phyloP scores from a whole-genome alignment of 805 yeast genomes.

The Lachancea cidri region DNA sequence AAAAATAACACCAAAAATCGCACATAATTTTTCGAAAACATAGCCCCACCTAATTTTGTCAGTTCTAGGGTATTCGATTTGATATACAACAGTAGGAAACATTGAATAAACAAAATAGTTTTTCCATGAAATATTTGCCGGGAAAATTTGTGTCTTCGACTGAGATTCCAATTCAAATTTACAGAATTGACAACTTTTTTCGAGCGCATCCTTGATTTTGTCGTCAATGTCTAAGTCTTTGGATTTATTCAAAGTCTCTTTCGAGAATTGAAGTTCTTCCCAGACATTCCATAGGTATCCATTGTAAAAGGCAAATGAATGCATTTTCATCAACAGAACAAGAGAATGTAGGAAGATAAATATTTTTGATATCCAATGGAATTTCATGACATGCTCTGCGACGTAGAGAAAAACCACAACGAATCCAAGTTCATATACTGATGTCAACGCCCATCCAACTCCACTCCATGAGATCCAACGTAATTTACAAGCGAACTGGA shows the following conservation, averaged over 20 bases:
- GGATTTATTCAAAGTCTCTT: slow-evolving; percentile 38
- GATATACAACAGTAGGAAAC: slow-evolving; percentile 87
- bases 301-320: slow-evolving; percentile 86
- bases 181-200: slow-evolving; percentile 61
- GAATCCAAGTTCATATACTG: slow-evolving; percentile 50
- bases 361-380: slow-evolving; percentile 89
- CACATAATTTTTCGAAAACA: slow-evolving; percentile 62
- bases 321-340: slow-evolving; percentile 91
- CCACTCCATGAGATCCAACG: slow-evolving; percentile 52
- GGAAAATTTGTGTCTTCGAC: slow-evolving; percentile 50
- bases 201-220: slow-evolving; percentile 31
- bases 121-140: slow-evolving; percentile 56
- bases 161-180: slow-evolving; percentile 63
- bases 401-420: slow-evolving; percentile 49
- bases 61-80: slow-evolving; percentile 78
- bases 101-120: slow-evolving; percentile 76
- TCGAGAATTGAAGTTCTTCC: slow-evolving; percentile 50
- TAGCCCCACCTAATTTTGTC: slow-evolving; percentile 61
- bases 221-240: slow-evolving; percentile 27
- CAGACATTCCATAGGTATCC: slow-evolving; percentile 76
- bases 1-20: slow-evolving; percentile 81
- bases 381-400: slow-evolving; percentile 45
- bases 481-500: slow-evolving; percentile 52
- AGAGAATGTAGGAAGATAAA: slow-evolving; percentile 78
- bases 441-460: slow-evolving; percentile 60